Percentiles rank a stretch among this genome's conserved stretches.
Evolutionary conservation across 2,329 filamentous ascomycete genomes (phyloP).

Genomic region (Stenocarpella maydis): DNA sequence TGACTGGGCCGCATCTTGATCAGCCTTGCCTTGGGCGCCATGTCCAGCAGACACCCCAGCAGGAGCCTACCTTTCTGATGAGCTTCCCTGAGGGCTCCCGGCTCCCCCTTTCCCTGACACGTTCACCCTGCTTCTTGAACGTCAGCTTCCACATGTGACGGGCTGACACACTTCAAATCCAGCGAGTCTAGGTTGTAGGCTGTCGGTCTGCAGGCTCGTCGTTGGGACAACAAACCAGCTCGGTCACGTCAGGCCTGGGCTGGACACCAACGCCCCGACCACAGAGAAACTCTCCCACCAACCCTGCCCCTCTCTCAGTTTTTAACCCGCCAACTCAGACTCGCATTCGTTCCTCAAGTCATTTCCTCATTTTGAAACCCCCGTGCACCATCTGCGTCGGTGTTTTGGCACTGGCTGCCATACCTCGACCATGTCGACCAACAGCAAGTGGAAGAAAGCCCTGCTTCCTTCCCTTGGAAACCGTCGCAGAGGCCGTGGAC

Average conservation of each 20-base stretch:
- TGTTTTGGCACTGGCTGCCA: neutral
- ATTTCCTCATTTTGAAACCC: neutral
- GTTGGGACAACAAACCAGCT: neutral
- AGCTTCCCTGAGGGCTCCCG: neutral
- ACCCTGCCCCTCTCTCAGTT: neutral
- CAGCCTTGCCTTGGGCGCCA: neutral
- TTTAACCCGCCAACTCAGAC: neutral
- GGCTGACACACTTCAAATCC: neutral
- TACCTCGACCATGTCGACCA: neutral
- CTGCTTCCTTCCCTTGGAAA: slow-evolving; percentile 28
- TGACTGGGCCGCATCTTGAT: neutral
- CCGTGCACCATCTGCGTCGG: neutral
- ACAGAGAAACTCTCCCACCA: neutral
- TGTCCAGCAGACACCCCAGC: neutral
- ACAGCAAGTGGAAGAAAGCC: slow-evolving; percentile 32
- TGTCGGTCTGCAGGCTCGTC: neutral
- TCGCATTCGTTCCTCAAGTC: neutral
- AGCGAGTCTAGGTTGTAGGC: neutral
- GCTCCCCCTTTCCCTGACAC: too few species aligned
- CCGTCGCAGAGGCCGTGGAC: slow-evolving; percentile 11
- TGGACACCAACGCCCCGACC: neutral
- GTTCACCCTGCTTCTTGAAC: neutral
- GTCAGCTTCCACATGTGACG: neutral
- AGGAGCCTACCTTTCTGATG: neutral
- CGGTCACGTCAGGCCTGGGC: neutral